Base-by-base conservation (phyloP, 352 stramenopile species). In the Thalassiosira mediterranea region DNA sequence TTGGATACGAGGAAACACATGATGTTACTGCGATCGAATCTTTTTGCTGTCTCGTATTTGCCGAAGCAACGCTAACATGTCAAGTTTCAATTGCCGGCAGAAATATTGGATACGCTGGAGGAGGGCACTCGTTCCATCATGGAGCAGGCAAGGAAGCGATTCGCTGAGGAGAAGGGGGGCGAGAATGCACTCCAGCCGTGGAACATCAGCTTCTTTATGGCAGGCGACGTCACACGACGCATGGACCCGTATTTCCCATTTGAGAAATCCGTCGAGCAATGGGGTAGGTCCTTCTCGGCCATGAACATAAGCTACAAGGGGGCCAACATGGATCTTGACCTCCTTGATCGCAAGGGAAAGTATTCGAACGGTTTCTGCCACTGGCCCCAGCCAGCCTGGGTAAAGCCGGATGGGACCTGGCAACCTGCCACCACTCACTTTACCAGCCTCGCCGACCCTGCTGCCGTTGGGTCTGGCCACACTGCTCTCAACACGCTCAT, bases 241-340 rank as follows among this genome's bases (percentile, higher is more conserved):
- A 89, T 89, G 82, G 80, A 90, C 70, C 80, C 84, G 17, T 90
- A 88, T 63, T 90, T 90, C 60, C 84, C 84, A 5, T 90, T 90
- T 61, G 51, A 60, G 10, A 88, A 87, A 52, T 56, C 63, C 31
- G 76, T 88, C 0, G 77, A 86, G 34, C 62, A 64, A 44, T 90
- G 84, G 40, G 58, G 78, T 25, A 61, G 72, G 26, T 88, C 80
- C 0, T 90, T 88, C 68, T 46, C 80, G 15, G 75, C 70, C 4
- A 79, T 90, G 62, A 79, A 79, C 10, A 90, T 90, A 66, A 57
- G 44, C 10, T 90, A 90, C 31, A 53, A 56, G 26, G 71, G 72
- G 38, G 76, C 80, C 0, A 88, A 68, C 11, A 90, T 88, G 77
- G 79, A 81, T 54, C 59, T 90, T 1, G 83, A 90, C 72, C 64